These are phyloP conservation scores for Aspergillus brasiliensis DNA, from an alignment of 2,329 filamentous ascomycete species.

Conservation along the genomic window DNA sequence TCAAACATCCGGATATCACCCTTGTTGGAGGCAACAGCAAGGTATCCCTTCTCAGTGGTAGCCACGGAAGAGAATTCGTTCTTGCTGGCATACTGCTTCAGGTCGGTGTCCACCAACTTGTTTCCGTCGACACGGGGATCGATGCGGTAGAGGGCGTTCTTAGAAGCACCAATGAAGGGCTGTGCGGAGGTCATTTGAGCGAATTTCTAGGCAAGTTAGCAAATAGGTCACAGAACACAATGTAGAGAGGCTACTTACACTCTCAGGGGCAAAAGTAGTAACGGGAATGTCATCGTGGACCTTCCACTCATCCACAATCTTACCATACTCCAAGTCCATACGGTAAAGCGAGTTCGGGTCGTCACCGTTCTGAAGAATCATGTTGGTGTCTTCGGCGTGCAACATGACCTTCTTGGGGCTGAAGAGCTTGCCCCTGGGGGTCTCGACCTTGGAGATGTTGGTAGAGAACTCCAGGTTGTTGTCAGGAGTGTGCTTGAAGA, in stretches of 20 bases:
- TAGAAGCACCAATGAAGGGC: conserved; percentile 89
- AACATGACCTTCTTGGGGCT: conserved; percentile 97
- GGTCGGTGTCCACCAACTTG: conserved; percentile 88
- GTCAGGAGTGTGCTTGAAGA: conserved; percentile 94
- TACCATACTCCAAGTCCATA: conserved; percentile 97
- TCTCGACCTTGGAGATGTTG: conserved; percentile 94
- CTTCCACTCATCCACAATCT: conserved; percentile 98
- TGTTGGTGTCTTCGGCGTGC: conserved; percentile 83
- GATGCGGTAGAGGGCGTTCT: conserved; percentile 89
- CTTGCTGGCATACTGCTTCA: conserved; percentile 96
- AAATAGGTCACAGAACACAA: conserved; percentile 12
- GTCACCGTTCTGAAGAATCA: conserved; percentile 79
- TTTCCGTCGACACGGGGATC: conserved; percentile 87
- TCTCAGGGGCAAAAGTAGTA: conserved; percentile 88
- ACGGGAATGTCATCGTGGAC: conserved; percentile 95
- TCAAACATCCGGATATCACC: conserved; percentile 97
- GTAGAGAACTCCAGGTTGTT: conserved; percentile 95
- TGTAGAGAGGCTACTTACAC: conserved; percentile 48
- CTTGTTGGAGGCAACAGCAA: conserved; percentile 96
- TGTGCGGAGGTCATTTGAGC: conserved; percentile 95
- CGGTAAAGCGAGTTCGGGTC: conserved; percentile 91
- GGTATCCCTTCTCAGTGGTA: conserved; percentile 94
- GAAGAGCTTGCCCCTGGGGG: conserved; percentile 82
- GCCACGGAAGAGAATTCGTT: conserved; percentile 95
- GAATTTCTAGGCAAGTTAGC: conserved; percentile 68